Evolutionary conservation across 805 yeast genomes (phyloP), one percentile per base, ranked within the genome.

Genomic region (Ogataea zsoltii): DNA sequence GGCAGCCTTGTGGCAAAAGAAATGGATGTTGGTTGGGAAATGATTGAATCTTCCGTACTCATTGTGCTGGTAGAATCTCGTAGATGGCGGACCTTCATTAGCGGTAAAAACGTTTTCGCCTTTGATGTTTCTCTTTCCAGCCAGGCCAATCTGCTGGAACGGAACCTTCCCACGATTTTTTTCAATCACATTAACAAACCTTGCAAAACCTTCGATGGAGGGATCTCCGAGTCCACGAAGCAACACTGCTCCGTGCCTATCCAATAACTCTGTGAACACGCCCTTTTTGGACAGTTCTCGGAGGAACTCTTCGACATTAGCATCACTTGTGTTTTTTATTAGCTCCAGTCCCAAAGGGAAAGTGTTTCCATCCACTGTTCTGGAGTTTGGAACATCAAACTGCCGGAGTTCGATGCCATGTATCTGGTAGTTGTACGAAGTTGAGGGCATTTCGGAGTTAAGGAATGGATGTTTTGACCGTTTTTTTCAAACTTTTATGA

Each of bases 61-160:
- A 14, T 33, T 41, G 31, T 41, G 44, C 38, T 66, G 70, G 35
- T 51, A 53, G 12, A 66, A 40, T 31, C 42, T 40, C 4, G 38
- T 43, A 11, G 44, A 32, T 7, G 60, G 45, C 7, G 68, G 62
- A 2, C 68, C 64, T 48, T 62, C 68, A 30, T 62, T 62, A 11
- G 69, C 70, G n/a, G 67, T 63, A 33, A 51, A 55, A 13, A 66
- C 33, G 35, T 54, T 44, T 10, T 55, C 59, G 7, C 57, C 61
- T 7, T 56, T 49, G 16, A 49, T 41, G 26, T 58, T 55, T 39
- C 70, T 55, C 30, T 53, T 43, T 1, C 61, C 67, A 3, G 61
- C 49, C 0, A 63, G 47, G 5, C 69, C 70, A 45, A 55, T 60
- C 42, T 66, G 69, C 18, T 48, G 53, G 46, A 65, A 66, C 3